Conservation (phyloP, 306 rosid species). For the Echinosophora koreensis region DNA sequence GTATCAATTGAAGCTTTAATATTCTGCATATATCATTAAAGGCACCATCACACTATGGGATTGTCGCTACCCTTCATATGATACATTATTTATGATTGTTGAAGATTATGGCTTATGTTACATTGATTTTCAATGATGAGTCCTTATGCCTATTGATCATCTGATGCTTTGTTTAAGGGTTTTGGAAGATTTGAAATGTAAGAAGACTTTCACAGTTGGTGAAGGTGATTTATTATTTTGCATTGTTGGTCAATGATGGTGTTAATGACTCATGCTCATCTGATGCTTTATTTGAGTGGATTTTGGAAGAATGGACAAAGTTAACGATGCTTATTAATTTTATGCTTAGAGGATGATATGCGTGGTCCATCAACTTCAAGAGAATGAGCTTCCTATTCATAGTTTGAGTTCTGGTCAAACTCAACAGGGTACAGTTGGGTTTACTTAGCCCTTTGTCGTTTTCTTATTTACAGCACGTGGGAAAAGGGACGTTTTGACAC, state of each 20-base stretch:
- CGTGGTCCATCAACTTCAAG: background rate
- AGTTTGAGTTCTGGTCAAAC: too few relatives aligned
- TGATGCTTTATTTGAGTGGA: background rate
- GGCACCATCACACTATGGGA: conserved; percentile 18
- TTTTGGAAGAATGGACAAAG: conserved; percentile 31
- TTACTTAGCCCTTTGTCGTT: background rate
- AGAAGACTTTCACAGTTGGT: conserved; percentile 24
- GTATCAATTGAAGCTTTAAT: conserved; percentile 14
- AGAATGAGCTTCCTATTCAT: too few relatives aligned
- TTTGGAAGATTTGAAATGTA: conserved; percentile 27
- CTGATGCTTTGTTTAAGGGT: conserved; percentile 34
- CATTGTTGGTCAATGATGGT: background rate
- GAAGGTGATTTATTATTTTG: conserved; percentile 6
- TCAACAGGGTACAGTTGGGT: too few relatives aligned
- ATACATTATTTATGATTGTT: conserved; percentile 18
- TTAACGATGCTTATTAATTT: background rate
- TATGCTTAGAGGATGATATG: background rate
- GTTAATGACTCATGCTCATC: conserved; percentile 3
- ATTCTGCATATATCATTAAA: conserved; percentile 29
- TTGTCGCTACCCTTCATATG: background rate
- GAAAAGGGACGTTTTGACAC: too few relatives aligned
- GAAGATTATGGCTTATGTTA: background rate
- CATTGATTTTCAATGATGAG: background rate
- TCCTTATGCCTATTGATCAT: conserved; percentile 30
- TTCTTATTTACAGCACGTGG: too few relatives aligned